Evolutionary conservation across 805 yeast genomes (phyloP), one percentile per base, ranked within the genome.

Genomic region (Sugiyamaella floridensis): DNA sequence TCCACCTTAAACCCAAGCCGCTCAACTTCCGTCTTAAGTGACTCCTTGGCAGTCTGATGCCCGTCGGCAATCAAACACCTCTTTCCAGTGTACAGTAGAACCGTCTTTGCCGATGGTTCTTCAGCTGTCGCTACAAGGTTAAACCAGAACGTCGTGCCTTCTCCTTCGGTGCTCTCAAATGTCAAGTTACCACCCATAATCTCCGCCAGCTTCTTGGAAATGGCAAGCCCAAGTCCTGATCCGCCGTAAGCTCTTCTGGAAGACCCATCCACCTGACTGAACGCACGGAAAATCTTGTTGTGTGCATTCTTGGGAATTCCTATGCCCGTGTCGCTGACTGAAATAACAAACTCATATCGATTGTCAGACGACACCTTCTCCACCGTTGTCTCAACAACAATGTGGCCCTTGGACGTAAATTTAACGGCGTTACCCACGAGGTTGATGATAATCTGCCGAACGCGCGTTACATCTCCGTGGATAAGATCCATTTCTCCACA

Each of bases 251-350:
- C 74, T 54, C 82, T 61, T 52, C 77, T 66, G 1, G 80, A 71
- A 9, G 80, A 75, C 2, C 79, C 79, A 59, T 78, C 82, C n/a
- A 76, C 81, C 63, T 78, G 82, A 43, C 77, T 73, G 57, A 78
- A 78, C 3, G 80, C 79, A 5, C 77, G 73, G 60, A 78, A 78
- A 4, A 78, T 74, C 62, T 74, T 76, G 43, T 66, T 62, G n/a
- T 70, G 62, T 4, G 78, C 70, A 45, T 65, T 70, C 37, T 66
- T 65, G 2, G 80, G 78, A 32, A 79, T 78, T 1, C 82, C 82
- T 47, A 78, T 78, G 7, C 82, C 83, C 0, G 81, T 74, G 56
- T 78, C 82, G 34, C 70, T 64, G 14, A 78, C 80, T 1, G 66
- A 57, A 3, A 78, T 61, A 6, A 57, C 57, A 48, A 76, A 64